Conservation (phyloP, 164 flowering plant species). For the Piper longum region DNA sequence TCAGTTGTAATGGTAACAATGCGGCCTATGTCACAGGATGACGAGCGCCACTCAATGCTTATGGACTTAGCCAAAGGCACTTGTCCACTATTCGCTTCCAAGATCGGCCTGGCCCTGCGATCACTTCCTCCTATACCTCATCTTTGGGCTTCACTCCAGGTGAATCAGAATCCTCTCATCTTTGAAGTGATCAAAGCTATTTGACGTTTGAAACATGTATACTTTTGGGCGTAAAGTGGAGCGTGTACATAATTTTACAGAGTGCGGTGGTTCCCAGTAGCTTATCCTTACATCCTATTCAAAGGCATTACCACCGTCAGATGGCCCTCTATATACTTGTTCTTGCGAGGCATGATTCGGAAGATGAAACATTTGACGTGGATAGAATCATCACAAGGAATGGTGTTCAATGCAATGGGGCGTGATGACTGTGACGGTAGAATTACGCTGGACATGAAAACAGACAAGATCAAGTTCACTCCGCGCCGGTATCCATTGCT, state of each 20-base stretch:
- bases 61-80: constrained; percentile 24
- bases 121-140: constrained; percentile 39
- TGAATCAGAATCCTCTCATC: constrained; percentile 2
- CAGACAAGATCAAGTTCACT: constrained; percentile 24
- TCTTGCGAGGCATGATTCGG: constrained; percentile 34
- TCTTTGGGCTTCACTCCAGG: constrained; percentile 58
- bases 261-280: constrained; percentile 34
- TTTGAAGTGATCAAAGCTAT: neutral
- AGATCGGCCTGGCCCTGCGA: constrained; percentile 51
- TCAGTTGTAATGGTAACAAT: constrained; percentile 42
- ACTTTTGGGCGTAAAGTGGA: neutral
- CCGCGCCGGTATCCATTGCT: constrained; percentile 38
- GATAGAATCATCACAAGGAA: constrained; percentile 11
- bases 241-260: constrained; percentile 11
- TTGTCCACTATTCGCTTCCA: constrained; percentile 26
- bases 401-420: constrained; percentile 34
- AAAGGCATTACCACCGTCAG: constrained; percentile 37
- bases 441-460: constrained; percentile 17
- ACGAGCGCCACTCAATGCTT: constrained; percentile 30
- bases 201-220: neutral
- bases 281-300: constrained; percentile 35
- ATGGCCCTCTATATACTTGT: constrained; percentile 34
- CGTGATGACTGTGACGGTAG: constrained; percentile 37
- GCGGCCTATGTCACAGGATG: constrained; percentile 42
- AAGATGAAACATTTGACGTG: constrained; percentile 19